Evolutionary conservation across 495 filamentous ascomycete species (phyloP), one percentile per base, ranked within the genome.

Genomic region (Tuber calosporum): DNA sequence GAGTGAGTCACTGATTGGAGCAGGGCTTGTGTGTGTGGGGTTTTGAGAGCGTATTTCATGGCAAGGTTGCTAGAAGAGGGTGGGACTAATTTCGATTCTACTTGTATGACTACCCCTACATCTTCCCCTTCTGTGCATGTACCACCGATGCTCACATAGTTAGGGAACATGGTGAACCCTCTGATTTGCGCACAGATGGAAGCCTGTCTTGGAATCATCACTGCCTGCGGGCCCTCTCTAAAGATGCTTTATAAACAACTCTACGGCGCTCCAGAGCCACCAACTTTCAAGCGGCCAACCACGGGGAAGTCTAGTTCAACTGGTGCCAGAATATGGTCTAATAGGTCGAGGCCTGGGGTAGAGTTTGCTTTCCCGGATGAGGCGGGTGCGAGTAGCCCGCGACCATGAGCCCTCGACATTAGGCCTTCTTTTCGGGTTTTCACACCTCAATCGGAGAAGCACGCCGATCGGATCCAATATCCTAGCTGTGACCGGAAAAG

Each of bases 11-110:
- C n/a, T 62, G 13, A 62, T 62, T 4, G 53, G n/a, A 30, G 53
- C 22, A 62, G 53, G n/a, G 53, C 53, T 17, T 62, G 53, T 62
- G 26, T 34, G 26, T 62, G 53, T 62, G 53, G 53, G 34, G 34
- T 62, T 62, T 17, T 62, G 53, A 62, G 53, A 26, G 53, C 53
- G 26, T 62, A 62, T 30, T 62, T 62, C 53, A 62, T 62, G 53
- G 53, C 53, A 62, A 62, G 26, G 53, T 30, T 62, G 26, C 9
- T 62, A 13, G 53, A 62, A 30, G 34, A 30, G 26, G 2, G 17
- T 26, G 53, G n/a, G 53, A 17, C n/a, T 11, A 30, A 13, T 17
- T 62, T 30, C 17, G 53, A 62, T 62, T 30, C 53, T 30, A 62
- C 53, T 62, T 62, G 53, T 62, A 62, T 62, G 4, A 30, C 53